Base-by-base conservation (phyloP, 2,329 filamentous ascomycete genomes). In the Sphaerulina vaccinii region DNA sequence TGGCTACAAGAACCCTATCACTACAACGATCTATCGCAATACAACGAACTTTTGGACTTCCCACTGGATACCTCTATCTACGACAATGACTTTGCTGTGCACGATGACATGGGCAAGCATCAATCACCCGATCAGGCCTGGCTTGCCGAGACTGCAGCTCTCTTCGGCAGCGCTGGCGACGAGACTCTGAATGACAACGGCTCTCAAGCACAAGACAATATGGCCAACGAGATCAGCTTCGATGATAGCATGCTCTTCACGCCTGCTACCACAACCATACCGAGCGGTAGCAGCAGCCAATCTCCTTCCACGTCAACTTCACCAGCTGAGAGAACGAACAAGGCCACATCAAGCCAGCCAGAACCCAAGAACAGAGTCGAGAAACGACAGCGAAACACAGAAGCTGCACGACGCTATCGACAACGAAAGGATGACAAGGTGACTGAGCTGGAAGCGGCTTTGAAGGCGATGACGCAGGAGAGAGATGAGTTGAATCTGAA, bases 361-460 rank as follows among this genome's bases (percentile, higher is more conserved):
- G 48, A 47, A 16, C 23, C 47, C 5, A 48, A 46, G 7, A 21
- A 53, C 24, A 59, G 54, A 37, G 52, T 62, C 22, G 53, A 22
- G 63, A 87, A 87, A 68, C 82, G 85, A 22, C 79, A 81, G 55
- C 79, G 81, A 55, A 88, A 88, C 68, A 88, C 84, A 11, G 76
- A 86, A 55, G 85, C 85, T n/a, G 85, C 85, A 23, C 79, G 83
- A 55, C 83, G 85, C 55, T 88, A 87, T 65, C 81, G 85, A 21
- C 84, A 88, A 66, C 86, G 85, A 67, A 81, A 84, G 39, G 76
- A 87, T 27, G 84, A 88, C 61, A 81, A 83, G 55, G 80, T 87
- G 67, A 71, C 70, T 21, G 79, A 81, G 55, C 75, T 88, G 24
- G 84, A 88, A 67, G 68, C 71, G 7, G 77, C 80, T 16, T 71